These are phyloP conservation scores for Sarocladium strictum DNA, from an alignment of 2,329 filamentous ascomycete species.

Conservation along the genomic window DNA sequence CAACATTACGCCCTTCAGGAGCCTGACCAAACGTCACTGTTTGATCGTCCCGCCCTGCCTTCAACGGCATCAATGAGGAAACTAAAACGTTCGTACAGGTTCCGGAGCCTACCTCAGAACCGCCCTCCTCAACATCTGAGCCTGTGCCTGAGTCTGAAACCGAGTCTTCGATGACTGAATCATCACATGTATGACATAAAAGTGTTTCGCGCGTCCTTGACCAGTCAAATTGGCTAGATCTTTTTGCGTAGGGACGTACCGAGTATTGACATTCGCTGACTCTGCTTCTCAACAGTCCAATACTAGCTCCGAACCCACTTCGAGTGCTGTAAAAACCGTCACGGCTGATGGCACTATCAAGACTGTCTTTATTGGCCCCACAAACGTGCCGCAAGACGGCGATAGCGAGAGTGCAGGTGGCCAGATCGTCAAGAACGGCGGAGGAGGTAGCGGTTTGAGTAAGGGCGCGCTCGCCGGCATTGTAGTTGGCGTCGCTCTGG, in stretches of 20 bases:
- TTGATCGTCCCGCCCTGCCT: neutral
- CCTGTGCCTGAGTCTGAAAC: neutral
- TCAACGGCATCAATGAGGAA: slow-evolving; percentile 4
- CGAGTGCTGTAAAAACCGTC: slow-evolving; percentile 39
- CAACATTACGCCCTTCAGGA: slow-evolving; percentile 5
- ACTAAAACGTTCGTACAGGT: slow-evolving; percentile 6
- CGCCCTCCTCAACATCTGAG: neutral
- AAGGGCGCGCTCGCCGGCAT: slow-evolving; percentile 47
- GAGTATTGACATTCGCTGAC: neutral
- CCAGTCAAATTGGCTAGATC: neutral
- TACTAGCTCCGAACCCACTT: neutral
- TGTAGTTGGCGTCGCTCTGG: slow-evolving; percentile 41
- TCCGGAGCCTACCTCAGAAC: neutral
- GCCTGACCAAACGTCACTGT: neutral
- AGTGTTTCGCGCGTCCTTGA: neutral
- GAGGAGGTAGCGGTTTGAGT: slow-evolving; percentile 23
- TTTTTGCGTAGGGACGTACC: neutral
- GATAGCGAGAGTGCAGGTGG: slow-evolving; percentile 11
- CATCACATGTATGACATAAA: neutral
- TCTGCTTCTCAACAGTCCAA: neutral
- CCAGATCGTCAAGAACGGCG: slow-evolving; percentile 15
- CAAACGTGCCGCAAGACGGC: slow-evolving; percentile 18
- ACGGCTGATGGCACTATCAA: slow-evolving; percentile 47
- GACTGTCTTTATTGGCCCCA: slow-evolving; percentile 49
- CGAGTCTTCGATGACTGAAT: neutral